These are phyloP conservation scores for Malassezia japonica DNA, from an alignment of 1,284 basidiomycete species.

Conservation along the genomic window DNA sequence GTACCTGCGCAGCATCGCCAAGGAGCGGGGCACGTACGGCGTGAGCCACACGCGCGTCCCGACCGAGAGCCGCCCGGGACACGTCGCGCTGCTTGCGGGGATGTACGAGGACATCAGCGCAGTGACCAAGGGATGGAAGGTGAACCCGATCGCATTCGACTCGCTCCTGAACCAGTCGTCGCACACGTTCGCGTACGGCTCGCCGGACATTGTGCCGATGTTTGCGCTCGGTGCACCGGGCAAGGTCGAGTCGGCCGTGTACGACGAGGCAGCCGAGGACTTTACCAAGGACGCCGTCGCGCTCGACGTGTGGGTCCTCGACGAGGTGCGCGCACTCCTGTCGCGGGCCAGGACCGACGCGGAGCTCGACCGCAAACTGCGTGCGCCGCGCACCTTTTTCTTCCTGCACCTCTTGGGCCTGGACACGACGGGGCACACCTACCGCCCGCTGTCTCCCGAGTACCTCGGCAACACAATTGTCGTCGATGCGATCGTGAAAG, in stretches of 20 bases:
- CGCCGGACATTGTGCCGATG: slow-evolving; percentile 83
- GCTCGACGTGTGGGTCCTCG: slow-evolving; percentile 70
- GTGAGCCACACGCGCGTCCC: slow-evolving; percentile 78
- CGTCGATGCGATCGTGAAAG: slow-evolving; percentile 66
- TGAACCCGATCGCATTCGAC: slow-evolving; percentile 80
- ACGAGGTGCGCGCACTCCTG: slow-evolving; percentile 56
- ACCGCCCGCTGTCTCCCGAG: slow-evolving; percentile 75
- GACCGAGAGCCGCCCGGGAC: slow-evolving; percentile 78
- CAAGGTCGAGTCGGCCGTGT: slow-evolving; percentile 66
- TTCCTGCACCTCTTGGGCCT: slow-evolving; percentile 76
- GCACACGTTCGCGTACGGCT: slow-evolving; percentile 72
- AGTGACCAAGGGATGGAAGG: slow-evolving; percentile 78
- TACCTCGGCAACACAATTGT: slow-evolving; percentile 76
- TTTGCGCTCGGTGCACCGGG: slow-evolving; percentile 65
- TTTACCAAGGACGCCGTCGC: slow-evolving; percentile 59
- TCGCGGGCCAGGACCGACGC: slow-evolving; percentile 17
- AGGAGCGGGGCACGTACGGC: slow-evolving; percentile 63
- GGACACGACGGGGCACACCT: slow-evolving; percentile 79
- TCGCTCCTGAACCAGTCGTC: slow-evolving; percentile 77
- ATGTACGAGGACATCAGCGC: slow-evolving; percentile 90
- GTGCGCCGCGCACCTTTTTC: slow-evolving; percentile 58
- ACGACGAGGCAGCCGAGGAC: slow-evolving; percentile 63
- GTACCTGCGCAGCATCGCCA: slow-evolving; percentile 61
- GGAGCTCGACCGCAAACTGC: slow-evolving; percentile 53
- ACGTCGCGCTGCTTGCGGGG: slow-evolving; percentile 75